Evolutionary conservation across 306 rosid genomes (phyloP).

Genomic region (Mucuna pruriens): DNA sequence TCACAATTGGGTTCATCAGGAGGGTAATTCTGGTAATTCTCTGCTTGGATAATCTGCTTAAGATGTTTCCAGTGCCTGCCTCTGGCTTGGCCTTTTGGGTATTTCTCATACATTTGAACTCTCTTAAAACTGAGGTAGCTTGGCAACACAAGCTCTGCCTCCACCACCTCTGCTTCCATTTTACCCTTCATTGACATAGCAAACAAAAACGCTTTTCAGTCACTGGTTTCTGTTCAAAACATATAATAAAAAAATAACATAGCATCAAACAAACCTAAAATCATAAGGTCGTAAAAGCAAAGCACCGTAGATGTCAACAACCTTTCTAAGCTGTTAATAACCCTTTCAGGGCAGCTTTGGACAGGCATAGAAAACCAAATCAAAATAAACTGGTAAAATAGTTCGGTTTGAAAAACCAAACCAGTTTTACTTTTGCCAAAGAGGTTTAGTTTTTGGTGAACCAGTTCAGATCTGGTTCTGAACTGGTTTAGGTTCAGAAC

Average conservation of each 20-base stretch:
- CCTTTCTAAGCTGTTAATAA: neutral
- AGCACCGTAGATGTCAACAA: neutral
- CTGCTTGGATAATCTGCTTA: constrained; percentile 95
- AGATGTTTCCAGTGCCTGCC: constrained; percentile 97
- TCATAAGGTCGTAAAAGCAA: neutral
- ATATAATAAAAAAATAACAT: neutral
- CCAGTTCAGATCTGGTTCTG: neutral
- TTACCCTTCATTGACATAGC: constrained; percentile 32
- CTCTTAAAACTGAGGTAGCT: constrained; percentile 75
- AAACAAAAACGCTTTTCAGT: neutral
- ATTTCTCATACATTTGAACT: constrained; percentile 89
- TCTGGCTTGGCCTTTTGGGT: constrained; percentile 89
- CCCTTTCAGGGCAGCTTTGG: neutral
- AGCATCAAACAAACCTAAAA: neutral
- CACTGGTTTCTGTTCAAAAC: neutral
- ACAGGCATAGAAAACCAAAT: neutral
- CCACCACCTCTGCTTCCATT: constrained; percentile 77
- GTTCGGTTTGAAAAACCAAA: neutral
- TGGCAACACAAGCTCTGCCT: constrained; percentile 88
- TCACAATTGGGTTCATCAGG: constrained; percentile 85
- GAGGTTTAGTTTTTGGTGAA: neutral
- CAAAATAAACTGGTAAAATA: neutral
- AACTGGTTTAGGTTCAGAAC: neutral
- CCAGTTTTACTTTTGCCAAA: neutral
- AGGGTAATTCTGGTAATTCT: constrained; percentile 70